These are phyloP conservation scores for Epichloe gansuensis DNA, from an alignment of 2,329 filamentous ascomycete species.

Conservation along the genomic window DNA sequence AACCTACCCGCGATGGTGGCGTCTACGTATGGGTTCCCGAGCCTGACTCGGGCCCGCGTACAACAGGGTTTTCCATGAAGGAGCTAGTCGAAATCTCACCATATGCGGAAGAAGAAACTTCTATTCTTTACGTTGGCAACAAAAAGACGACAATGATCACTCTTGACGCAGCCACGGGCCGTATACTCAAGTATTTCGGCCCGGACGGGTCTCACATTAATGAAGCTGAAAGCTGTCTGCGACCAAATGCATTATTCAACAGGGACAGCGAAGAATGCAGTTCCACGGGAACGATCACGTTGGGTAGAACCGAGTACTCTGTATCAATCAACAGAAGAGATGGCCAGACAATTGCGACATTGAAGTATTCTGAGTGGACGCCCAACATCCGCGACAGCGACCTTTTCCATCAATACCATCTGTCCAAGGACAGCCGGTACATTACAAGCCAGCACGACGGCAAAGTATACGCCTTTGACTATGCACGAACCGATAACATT, in stretches of 20 bases:
- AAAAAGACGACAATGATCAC: constrained; percentile 87
- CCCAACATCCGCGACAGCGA: constrained; percentile 87
- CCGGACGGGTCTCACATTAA: constrained; percentile 56
- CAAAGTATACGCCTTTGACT: constrained; percentile 67
- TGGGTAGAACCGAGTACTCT: constrained; percentile 82
- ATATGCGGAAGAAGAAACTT: constrained; percentile 54
- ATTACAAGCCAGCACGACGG: constrained; percentile 82
- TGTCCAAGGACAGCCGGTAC: constrained; percentile 76
- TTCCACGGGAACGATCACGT: constrained; percentile 64
- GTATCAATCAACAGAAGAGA: constrained; percentile 70
- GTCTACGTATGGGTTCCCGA: constrained; percentile 76
- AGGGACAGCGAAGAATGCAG: constrained; percentile 65
- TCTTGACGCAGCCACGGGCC: constrained; percentile 75
- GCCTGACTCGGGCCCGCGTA: constrained; percentile 45
- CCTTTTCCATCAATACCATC: constrained; percentile 68
- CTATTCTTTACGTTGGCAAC: constrained; percentile 78
- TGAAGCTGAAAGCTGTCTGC: constrained; percentile 62
- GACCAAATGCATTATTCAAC: constrained; percentile 53
- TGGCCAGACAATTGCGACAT: constrained; percentile 68
- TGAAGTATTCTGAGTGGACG: constrained; percentile 90
- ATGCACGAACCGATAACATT: constrained; percentile 39
- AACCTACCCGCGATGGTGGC: constrained; percentile 76
- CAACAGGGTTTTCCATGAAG: constrained; percentile 67
- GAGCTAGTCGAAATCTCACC: constrained; percentile 76
- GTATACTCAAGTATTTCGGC: constrained; percentile 74